Percentiles rank a stretch among this genome's conserved stretches.
Evolutionary conservation across 1,284 basidiomycete genomes (phyloP).

Genomic region (Cutaneotrichosporon mucoides): DNA sequence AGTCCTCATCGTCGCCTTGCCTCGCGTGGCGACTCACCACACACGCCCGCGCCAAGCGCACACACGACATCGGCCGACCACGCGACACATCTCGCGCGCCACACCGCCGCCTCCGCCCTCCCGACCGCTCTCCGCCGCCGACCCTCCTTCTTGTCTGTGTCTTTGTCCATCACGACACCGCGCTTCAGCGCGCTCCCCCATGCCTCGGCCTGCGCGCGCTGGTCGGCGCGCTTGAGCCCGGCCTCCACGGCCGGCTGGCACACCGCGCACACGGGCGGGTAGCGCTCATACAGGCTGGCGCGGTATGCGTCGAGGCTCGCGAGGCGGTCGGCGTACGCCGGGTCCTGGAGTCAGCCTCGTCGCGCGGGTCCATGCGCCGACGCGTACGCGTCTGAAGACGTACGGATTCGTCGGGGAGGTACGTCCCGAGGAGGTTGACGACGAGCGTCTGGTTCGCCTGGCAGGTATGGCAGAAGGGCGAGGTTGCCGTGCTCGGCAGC

Average conservation of each 20-base stretch:
- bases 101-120: slow-evolving; percentile 21
- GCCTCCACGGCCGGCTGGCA: slow-evolving; percentile 76
- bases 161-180: slow-evolving; percentile 10
- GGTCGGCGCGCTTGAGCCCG: slow-evolving; percentile 68
- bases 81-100: slow-evolving; percentile 27
- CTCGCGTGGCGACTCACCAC: slow-evolving; percentile 16
- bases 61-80: slow-evolving; percentile 13
- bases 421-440: slow-evolving; percentile 78
- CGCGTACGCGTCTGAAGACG: slow-evolving; percentile 28
- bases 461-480: slow-evolving; percentile 76
- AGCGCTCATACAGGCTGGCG: slow-evolving; percentile 68
- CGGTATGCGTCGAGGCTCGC: slow-evolving; percentile 66
- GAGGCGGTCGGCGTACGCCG: slow-evolving; percentile 62
- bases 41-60: slow-evolving; percentile 16
- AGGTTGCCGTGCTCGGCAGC: slow-evolving; percentile 24
- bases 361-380: too few species aligned
- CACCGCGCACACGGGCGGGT: slow-evolving; percentile 73
- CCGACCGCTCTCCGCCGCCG: background rate
- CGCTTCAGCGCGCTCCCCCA: slow-evolving; percentile 49
- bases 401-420: slow-evolving; percentile 66
- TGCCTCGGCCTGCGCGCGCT: slow-evolving; percentile 73
- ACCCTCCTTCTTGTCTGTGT: background rate
- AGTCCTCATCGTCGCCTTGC: background rate
- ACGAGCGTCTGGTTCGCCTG: slow-evolving; percentile 84
- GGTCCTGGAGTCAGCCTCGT: slow-evolving; percentile 55